Conservation (phyloP, 2,329 filamentous ascomycete species). For the Fusarium transvaalense region DNA sequence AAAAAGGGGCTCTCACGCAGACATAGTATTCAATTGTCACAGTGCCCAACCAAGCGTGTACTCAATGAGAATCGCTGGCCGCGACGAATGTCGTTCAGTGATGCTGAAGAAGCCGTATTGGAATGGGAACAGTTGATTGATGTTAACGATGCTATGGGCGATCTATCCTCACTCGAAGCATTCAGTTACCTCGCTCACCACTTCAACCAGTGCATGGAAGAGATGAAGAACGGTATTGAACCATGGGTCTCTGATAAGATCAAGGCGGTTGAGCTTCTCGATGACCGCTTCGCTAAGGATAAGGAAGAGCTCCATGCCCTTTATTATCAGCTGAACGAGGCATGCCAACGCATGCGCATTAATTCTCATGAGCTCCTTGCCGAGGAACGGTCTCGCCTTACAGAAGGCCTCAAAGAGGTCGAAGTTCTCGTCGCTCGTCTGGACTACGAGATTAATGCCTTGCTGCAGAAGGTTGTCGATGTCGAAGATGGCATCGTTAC, state of each 20-base stretch:
- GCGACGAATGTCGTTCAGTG: slow-evolving; percentile 79
- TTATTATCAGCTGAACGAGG: slow-evolving; percentile 77
- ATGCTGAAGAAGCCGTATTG: slow-evolving; percentile 80
- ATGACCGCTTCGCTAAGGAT: slow-evolving; percentile 72
- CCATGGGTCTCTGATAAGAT: slow-evolving; percentile 74
- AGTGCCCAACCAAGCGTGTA: slow-evolving; percentile 47
- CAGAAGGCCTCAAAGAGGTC: slow-evolving; percentile 80
- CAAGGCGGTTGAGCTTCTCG: slow-evolving; percentile 67
- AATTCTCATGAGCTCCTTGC: slow-evolving; percentile 76
- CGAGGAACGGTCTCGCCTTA: slow-evolving; percentile 75
- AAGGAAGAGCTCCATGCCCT: slow-evolving; percentile 74
- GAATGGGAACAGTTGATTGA: slow-evolving; percentile 70
- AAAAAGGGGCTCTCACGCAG: slow-evolving; percentile 71
- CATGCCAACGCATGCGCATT: slow-evolving; percentile 75
- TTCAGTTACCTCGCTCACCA: slow-evolving; percentile 67
- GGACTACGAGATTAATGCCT: slow-evolving; percentile 88
- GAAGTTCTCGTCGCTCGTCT: slow-evolving; percentile 86
- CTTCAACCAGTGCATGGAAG: slow-evolving; percentile 65
- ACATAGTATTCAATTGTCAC: slow-evolving; percentile 64
- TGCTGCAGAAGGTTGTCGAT: slow-evolving; percentile 86
- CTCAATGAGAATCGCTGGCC: slow-evolving; percentile 74
- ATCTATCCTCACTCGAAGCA: slow-evolving; percentile 49
- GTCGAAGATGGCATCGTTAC: slow-evolving; percentile 85
- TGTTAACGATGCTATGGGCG: slow-evolving; percentile 51
- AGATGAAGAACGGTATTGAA: slow-evolving; percentile 65